These are phyloP conservation scores for Heliosperma pusillum DNA, from an alignment of 148 eudicot species.

Conservation along the genomic window DNA sequence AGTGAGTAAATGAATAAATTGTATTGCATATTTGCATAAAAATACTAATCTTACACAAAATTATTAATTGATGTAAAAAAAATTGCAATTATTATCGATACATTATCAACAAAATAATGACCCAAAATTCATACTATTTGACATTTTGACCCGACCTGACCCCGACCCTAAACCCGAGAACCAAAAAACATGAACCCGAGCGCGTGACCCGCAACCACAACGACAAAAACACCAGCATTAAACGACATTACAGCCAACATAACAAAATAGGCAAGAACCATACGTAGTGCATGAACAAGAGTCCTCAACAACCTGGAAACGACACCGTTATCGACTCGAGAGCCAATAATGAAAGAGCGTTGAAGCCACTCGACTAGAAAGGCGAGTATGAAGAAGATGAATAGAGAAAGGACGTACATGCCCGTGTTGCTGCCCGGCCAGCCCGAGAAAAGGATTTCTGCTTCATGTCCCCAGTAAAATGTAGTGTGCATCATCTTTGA, in stretches of 20 bases:
- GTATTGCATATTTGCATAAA: no score
- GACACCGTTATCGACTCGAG: constrained; percentile 11
- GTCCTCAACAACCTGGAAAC: constrained; percentile 26
- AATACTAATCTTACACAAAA: no score
- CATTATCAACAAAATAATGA: no score
- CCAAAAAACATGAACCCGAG: constrained; percentile 46
- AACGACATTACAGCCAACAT: constrained; percentile 62
- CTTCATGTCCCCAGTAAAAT: constrained; percentile 68
- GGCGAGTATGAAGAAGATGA: constrained; percentile 39
- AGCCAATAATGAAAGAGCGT: constrained; percentile 10
- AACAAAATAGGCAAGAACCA: constrained; percentile 39
- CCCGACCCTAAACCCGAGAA: constrained; percentile 25
- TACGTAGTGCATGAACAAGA: constrained; percentile 27
- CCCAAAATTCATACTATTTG: no score
- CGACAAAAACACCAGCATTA: constrained; percentile 49
- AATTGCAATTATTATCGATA: background rate
- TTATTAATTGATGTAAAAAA: no score
- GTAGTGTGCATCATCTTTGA: constrained; percentile 83
- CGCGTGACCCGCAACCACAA: constrained; percentile 39
- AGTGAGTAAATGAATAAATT: no score
- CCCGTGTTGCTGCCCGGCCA: constrained; percentile 56
- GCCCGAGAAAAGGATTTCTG: constrained; percentile 49
- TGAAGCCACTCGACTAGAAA: constrained; percentile 38
- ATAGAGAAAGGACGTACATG: constrained; percentile 38
- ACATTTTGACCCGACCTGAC: background rate